Evolutionary conservation across 2,329 filamentous ascomycete species (phyloP).

Genomic region (Neodidymelliopsis sp.): DNA sequence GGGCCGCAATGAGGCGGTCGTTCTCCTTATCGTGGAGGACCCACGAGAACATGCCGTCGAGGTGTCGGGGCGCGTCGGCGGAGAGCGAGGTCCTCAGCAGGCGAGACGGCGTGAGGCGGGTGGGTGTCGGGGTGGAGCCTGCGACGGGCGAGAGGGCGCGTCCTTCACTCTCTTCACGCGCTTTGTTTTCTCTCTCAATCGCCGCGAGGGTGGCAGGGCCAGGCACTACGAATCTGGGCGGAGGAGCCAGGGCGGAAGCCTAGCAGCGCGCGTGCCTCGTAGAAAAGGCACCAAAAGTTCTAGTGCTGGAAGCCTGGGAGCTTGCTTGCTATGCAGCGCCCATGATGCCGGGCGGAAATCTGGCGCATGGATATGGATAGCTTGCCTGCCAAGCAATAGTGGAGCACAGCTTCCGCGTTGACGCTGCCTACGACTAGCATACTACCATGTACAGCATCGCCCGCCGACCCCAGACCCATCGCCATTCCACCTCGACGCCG

Average conservation of each 20-base stretch:
- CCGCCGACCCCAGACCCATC: not conserved
- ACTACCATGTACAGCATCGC: slow-evolving; percentile 2
- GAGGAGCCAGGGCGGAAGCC: slow-evolving; percentile 19
- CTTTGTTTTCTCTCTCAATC: slow-evolving; percentile 14
- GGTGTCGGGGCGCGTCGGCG: slow-evolving; percentile 55
- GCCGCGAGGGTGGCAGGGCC: slow-evolving; percentile 13
- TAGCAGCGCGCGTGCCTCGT: slow-evolving; percentile 9
- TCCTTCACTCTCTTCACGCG: slow-evolving; percentile 15
- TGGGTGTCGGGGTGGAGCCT: slow-evolving; percentile 19
- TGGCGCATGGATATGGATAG: not conserved
- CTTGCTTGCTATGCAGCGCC: no score
- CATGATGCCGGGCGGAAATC: slow-evolving; percentile 1
- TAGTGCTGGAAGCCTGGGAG: no score
- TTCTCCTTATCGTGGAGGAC: slow-evolving; percentile 95
- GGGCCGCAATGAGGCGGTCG: slow-evolving; percentile 90
- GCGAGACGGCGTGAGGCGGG: slow-evolving; percentile 9
- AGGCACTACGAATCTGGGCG: slow-evolving; percentile 15
- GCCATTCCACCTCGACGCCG: not conserved
- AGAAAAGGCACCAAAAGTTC: slow-evolving; percentile 14
- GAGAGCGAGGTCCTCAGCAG: slow-evolving; percentile 11
- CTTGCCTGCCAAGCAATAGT: slow-evolving; percentile 10
- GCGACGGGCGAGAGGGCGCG: slow-evolving; percentile 17
- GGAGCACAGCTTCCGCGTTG: slow-evolving; percentile 12
- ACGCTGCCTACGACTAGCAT: no score
- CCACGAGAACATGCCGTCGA: slow-evolving; percentile 86